Base-by-base conservation (phyloP, 2,329 filamentous ascomycete species). In the Anthostomella pinea region DNA sequence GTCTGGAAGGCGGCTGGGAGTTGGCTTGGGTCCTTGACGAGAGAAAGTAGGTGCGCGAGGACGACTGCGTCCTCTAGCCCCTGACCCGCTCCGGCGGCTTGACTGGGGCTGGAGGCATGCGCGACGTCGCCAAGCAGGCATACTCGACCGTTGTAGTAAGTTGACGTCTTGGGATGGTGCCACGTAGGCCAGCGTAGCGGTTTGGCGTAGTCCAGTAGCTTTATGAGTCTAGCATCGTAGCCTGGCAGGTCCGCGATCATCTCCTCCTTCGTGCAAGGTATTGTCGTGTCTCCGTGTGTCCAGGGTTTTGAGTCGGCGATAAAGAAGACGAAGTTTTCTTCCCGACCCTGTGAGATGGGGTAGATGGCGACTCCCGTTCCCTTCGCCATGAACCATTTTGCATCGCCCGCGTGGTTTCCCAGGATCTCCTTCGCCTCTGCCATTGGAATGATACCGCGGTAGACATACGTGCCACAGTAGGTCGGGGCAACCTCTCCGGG, bases 391-490 rank as follows among this genome's bases (percentile, higher is more conserved):
- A 54, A 56, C 39, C 48, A 56, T 25, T 56, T 56, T 4, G 53
- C 53, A 17, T 55, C 53, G 2, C 52, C 53, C 8, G 53, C 54
- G 21, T 54, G 55, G 3, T 33, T 39, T 16, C 54, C 55, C 3
- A 58, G 42, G 14, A 55, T 52, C 18, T 50, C 33, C 30, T 48
- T 50, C 8, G 51, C 52, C 5, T 53, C 32, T 19, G 45, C 30
- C 39, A 57, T 59, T 5, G 57, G 56, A 20, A 59, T 50, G 27
- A 59, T 53, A 6, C 51, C 54, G 27, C 56, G 44, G 37, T 58
- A 60, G 30, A 52, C 52, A 40, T 57, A 59, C 44, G 54, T 53
- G 30, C 51, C 52, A 28, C 41, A 48, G 30, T 58, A 59, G 2
- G 39, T 50, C 19, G 54, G 52, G n/a, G 42, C 35, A 9, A 59